These are phyloP conservation scores for Aspergillus candidus DNA, from an alignment of 2,329 filamentous ascomycete species.

Conservation along the genomic window DNA sequence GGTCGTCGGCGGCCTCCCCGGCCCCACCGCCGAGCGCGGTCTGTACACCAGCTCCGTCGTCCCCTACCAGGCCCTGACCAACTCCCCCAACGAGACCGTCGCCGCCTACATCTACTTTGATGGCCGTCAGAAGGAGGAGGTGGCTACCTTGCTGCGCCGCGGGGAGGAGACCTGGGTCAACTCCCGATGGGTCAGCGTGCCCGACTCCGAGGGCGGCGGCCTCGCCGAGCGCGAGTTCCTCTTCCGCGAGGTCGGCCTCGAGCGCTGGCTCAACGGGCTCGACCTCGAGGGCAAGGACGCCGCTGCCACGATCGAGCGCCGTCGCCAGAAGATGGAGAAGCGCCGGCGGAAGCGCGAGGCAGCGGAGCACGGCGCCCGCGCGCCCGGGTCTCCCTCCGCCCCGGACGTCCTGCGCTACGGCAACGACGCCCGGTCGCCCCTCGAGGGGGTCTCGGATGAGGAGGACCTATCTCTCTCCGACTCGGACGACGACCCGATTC, in stretches of 20 bases:
- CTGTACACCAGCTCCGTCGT: conserved; percentile 56
- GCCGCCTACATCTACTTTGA: conserved; percentile 99
- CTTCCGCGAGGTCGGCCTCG: conserved; percentile 92
- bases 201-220: conserved; percentile 83
- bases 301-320: conserved; percentile 66
- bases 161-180: conserved; percentile 99
- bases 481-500: conserved; percentile 77
- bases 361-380: conserved; percentile 47
- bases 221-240: conserved; percentile 94
- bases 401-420: conserved; percentile 67
- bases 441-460: conserved; percentile 68
- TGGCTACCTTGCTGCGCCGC: conserved; percentile 82
- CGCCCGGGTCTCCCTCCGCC: too few relatives aligned
- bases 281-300: conserved; percentile 91
- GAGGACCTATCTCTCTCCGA: conserved; percentile 62
- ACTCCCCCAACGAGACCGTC: conserved; percentile 91
- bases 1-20: conserved; percentile 66
- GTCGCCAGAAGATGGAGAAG: conserved; percentile 68
- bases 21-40: conserved; percentile 46
- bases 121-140: conserved; percentile 89
- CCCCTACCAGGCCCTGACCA: conserved; percentile 87
- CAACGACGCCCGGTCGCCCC: conserved; percentile 64
- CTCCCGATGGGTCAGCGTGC: conserved; percentile 92
- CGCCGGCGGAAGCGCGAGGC: conserved; percentile 71
- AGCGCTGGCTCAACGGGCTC: conserved; percentile 92